phyloP scores from a whole-genome alignment of 2,329 filamentous ascomycete species.

The Aspergillus sp. region DNA sequence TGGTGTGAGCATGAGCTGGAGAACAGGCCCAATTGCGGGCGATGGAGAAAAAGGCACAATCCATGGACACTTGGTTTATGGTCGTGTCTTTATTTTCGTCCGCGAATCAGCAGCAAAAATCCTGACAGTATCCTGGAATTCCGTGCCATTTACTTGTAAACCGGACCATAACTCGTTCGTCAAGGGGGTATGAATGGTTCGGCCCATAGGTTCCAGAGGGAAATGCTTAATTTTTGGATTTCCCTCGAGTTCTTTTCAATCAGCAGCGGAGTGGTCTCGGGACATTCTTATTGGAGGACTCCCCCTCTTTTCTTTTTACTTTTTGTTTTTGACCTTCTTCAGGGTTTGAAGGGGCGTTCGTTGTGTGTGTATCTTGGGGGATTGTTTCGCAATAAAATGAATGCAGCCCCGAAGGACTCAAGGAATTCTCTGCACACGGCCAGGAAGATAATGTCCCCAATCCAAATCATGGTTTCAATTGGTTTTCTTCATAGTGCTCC shows the following conservation, averaged over 20 bases:
- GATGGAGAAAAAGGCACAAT: too few relatives aligned
- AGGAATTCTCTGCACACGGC: too few relatives aligned
- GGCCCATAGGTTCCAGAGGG: background rate
- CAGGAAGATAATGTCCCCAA: background rate
- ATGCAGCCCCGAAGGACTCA: background rate
- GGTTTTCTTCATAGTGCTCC: background rate
- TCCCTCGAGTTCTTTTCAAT: background rate
- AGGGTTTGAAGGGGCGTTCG: background rate
- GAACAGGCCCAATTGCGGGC: too few relatives aligned
- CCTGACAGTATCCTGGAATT: background rate
- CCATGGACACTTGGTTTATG: background rate
- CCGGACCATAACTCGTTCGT: background rate
- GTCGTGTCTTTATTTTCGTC: background rate
- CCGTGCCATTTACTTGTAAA: background rate
- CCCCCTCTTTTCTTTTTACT: background rate
- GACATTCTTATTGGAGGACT: background rate
- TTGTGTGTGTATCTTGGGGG: background rate
- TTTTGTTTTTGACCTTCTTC: background rate
- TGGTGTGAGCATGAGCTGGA: background rate
- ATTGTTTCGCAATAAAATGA: background rate
- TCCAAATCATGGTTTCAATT: background rate
- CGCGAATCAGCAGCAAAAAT: background rate
- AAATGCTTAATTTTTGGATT: constrained; percentile 1
- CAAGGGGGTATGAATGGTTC: background rate
- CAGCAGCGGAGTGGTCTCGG: background rate